Evolutionary conservation across 192 early-diverging fungal species (phyloP).

Genomic region (Entophlyctis luteolus): DNA sequence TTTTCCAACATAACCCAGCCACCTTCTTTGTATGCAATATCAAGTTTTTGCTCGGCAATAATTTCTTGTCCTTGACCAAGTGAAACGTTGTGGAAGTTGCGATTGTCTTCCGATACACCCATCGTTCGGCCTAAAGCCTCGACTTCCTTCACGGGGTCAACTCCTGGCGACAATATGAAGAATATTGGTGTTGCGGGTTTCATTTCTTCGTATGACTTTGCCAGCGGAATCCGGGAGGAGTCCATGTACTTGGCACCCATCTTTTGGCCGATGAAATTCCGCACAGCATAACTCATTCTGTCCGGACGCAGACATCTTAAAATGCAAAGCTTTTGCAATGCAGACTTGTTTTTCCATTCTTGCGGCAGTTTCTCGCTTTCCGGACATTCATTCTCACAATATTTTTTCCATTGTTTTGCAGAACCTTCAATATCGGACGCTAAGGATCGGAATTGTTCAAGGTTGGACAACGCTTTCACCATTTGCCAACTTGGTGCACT

Average conservation of each 20-base stretch:
- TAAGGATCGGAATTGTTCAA: conserved; percentile 55
- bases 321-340: conserved; percentile 63
- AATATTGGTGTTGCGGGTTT: conserved; percentile 60
- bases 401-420: conserved; percentile 67
- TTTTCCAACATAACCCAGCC: conserved; percentile 72
- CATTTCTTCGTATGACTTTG: conserved; percentile 51
- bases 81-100: conserved; percentile 68
- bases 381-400: conserved; percentile 61
- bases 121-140: conserved; percentile 51
- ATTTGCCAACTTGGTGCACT: conserved; percentile 48
- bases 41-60: conserved; percentile 63
- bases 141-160: conserved; percentile 67
- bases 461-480: conserved; percentile 56
- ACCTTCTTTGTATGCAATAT: conserved; percentile 57
- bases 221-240: conserved; percentile 49
- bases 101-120: conserved; percentile 54
- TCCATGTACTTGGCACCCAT: conserved; percentile 60
- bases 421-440: conserved; percentile 63
- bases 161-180: conserved; percentile 67
- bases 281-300: conserved; percentile 62
- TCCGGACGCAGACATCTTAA: conserved; percentile 59
- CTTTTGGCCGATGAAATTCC: conserved; percentile 54
- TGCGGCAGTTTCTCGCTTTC: conserved; percentile 66
- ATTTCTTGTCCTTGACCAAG: conserved; percentile 66
- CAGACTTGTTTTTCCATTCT: conserved; percentile 67